Base-by-base conservation (phyloP, 345 rosid genomes). In the Boechera divaricarpa region DNA sequence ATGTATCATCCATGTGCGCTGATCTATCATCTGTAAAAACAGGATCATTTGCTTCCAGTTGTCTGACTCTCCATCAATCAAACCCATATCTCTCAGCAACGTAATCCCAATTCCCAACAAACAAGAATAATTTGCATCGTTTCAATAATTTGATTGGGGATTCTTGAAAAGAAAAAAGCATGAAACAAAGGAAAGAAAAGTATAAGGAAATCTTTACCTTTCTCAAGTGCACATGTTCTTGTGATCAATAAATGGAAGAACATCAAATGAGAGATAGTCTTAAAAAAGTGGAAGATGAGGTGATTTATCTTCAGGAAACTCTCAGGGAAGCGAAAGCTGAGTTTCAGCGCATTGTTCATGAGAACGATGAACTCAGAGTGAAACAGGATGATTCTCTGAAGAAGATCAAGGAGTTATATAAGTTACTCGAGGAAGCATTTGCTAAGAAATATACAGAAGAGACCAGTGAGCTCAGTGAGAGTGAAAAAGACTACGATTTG, bases 401-500 rank as follows among this genome's bases (percentile, higher is more conserved):
- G 72, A 90, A 90, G 80, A 80, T 91, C 24, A 89, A 85, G 76
- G 95, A 92, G 73, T 79, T 94, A 70, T 84, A 97, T 10, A 82
- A 81, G 81, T 83, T 87, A 83, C 92, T 94, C 7, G 95, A 90
- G 82, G 97, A 94, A 83, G 92, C 92, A 65, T 75, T 70, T 72
- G 68, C 70, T 13, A 84, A 83, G 77, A 85, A 70, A 78, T 82
- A 85, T 49, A 73, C 39, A 1, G 89, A 84, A 81, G 97, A 85
- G 82, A 89, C 82, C 18, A 85, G 89, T 47, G 95, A 92, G 79
- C 84, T 90, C 29, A 77, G 88, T 7, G 97, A 90, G 70, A 90
- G 90, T 77, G 98, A 92, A 73, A 90, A 88, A 76, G 98, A 94
- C 52, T 89, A 90, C 81, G 97, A 91, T 82, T 83, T 94, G 85